Evolutionary conservation across 495 filamentous ascomycete genomes (phyloP), one percentile per base, ranked within the genome.

Genomic region (Aspergillus conjunctus): DNA sequence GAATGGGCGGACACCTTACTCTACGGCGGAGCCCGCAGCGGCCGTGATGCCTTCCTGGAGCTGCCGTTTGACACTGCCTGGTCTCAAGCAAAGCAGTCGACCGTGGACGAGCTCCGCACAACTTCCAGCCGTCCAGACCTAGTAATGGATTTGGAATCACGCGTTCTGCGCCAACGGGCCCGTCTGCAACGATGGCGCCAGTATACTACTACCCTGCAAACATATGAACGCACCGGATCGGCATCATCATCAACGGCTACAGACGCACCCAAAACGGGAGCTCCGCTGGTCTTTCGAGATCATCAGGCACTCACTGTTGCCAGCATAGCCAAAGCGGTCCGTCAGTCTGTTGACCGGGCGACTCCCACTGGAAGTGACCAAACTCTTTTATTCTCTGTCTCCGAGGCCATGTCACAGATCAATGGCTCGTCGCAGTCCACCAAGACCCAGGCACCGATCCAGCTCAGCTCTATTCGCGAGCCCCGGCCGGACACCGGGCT

Each of bases 141-240:
- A 5, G 63, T 91, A 30, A 71, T 85, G 61, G 85, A 91, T 63
- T 71, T 92, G 20, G 86, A 90, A 43, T 69, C 69, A 33, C 77
- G 88, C 31, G 79, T 91, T 1, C 68, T 77, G 46, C 71, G 79
- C 6, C 89, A 94, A 65, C 81, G 81, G 37, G 76, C 75, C 51
- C 82, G 91, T 31, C 65, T 97, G 39, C 76, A 81, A 54, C 84
- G 79, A 69, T 95, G 91, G 92, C 81, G 87, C 64, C 79, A 79
- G n/a, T 91, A 89, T 62, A 83, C 84, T 26, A 75, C 79, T 66
- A 69, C 67, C 2, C 68, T 51, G 48, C 49, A 54, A n/a, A 65
- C 56, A 60, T 65, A 60, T 17, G 63, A 62, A 43, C 65, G 34
- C 51, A 64, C 49, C 39, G 58, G 22, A 53, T 51, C 33, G 12